Percentiles rank a stretch among this genome's conserved stretches.
Conservation (phyloP, 768 basidiomycete species). For the Fomitopsis serialis region DNA sequence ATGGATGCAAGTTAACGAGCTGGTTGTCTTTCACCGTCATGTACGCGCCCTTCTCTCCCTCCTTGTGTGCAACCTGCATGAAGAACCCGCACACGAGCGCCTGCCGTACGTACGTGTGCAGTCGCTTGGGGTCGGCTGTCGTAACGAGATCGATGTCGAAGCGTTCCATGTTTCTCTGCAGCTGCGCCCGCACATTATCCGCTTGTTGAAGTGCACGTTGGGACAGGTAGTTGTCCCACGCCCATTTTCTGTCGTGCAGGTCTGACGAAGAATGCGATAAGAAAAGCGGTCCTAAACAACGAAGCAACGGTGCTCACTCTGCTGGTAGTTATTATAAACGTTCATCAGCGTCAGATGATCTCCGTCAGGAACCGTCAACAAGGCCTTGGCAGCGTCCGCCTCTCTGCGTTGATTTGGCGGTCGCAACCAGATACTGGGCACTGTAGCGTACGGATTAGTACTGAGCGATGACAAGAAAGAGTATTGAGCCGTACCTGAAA, state of each 20-base stretch:
- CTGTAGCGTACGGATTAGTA: slow-evolving; percentile 28
- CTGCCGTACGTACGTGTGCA: slow-evolving; percentile 71
- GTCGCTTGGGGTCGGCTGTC: slow-evolving; percentile 44
- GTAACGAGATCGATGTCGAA: slow-evolving; percentile 76
- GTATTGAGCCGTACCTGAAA: slow-evolving; percentile 58
- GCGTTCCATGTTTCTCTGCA: slow-evolving; percentile 88
- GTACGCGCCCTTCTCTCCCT: slow-evolving; percentile 76
- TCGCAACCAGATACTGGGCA: slow-evolving; percentile 92
- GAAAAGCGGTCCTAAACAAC: neutral
- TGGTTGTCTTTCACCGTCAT: slow-evolving; percentile 88
- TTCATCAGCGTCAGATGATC: slow-evolving; percentile 94
- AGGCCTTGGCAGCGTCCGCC: slow-evolving; percentile 87
- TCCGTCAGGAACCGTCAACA: slow-evolving; percentile 89
- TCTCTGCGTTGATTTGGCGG: slow-evolving; percentile 85
- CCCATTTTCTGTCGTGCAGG: slow-evolving; percentile 77
- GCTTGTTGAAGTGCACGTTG: slow-evolving; percentile 81
- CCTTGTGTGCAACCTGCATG: slow-evolving; percentile 96
- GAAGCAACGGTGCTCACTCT: slow-evolving; percentile 46
- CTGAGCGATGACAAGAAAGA: neutral
- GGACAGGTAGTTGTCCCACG: slow-evolving; percentile 87
- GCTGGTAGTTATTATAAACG: slow-evolving; percentile 88
- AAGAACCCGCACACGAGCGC: slow-evolving; percentile 92
- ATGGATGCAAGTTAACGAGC: slow-evolving; percentile 74
- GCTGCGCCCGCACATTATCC: slow-evolving; percentile 87
- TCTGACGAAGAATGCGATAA: slow-evolving; percentile 52